A percentile compares a stretch with the other conserved stretches of the same genome.
These are phyloP conservation scores for Mortierella hygrophila DNA, from an alignment of 192 early-diverging fungal species.

Conservation along the genomic window DNA sequence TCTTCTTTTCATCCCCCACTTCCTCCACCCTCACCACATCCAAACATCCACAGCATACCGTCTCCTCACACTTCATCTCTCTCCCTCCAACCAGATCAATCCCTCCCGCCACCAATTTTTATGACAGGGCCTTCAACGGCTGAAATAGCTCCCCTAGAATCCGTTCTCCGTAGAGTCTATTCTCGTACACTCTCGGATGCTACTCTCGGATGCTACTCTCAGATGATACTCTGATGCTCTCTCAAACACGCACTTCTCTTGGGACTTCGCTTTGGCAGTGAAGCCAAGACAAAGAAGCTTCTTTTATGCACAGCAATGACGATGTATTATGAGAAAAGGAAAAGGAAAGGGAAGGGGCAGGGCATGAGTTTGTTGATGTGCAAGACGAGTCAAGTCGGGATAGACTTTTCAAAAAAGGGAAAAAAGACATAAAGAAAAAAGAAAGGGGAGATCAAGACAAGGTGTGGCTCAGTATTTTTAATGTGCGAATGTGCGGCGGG, in stretches of 20 bases:
- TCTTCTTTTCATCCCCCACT: too few species aligned
- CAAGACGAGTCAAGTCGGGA: background rate
- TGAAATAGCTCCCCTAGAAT: too few species aligned
- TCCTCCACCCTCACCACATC: too few species aligned
- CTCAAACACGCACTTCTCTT: background rate
- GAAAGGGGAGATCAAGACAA: background rate
- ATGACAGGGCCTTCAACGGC: too few species aligned
- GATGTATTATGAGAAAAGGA: background rate
- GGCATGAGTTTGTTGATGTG: background rate
- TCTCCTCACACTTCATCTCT: too few species aligned
- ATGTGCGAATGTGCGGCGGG: background rate
- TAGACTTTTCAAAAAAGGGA: background rate
- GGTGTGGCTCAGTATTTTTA: background rate
- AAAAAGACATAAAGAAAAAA: background rate
- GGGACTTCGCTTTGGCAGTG: background rate
- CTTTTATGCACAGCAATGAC: background rate
- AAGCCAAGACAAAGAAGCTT: background rate
- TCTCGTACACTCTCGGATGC: background rate
- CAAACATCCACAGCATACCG: too few species aligned
- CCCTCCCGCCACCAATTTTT: too few species aligned
- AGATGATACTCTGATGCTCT: background rate
- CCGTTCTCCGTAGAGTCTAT: too few species aligned
- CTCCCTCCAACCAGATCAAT: too few species aligned
- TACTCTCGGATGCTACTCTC: background rate
- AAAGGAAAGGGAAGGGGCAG: background rate